Conservation (phyloP, 345 rosid genomes). For the Brassica incana region DNA sequence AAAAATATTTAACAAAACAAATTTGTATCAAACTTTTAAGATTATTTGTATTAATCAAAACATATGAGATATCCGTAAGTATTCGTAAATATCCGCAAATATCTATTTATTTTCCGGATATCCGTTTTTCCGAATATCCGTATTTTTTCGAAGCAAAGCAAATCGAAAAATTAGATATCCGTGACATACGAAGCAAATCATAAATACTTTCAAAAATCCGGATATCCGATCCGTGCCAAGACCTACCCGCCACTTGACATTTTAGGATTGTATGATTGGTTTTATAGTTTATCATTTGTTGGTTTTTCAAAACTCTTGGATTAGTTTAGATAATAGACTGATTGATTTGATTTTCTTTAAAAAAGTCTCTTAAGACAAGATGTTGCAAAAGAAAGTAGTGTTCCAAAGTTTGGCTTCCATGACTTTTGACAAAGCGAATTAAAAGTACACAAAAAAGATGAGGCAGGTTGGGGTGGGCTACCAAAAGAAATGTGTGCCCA, state of each 20-base stretch:
- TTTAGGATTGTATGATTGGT: background rate
- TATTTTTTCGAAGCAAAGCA: no score
- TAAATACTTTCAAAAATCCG: background rate
- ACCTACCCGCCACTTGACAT: background rate
- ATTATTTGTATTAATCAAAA: no score
- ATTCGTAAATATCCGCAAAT: no score
- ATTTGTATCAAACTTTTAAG: no score
- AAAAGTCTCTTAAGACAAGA: background rate
- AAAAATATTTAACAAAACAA: no score
- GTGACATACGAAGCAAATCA: no score
- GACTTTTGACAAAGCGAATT: slow-evolving; percentile 16
- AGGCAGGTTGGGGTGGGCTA: background rate
- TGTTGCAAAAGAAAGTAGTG: slow-evolving; percentile 11
- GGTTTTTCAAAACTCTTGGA: background rate
- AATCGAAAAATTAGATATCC: no score
- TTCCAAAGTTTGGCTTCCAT: slow-evolving; percentile 6
- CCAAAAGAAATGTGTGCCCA: background rate
- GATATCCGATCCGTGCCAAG: no score
- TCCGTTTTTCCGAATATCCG: no score
- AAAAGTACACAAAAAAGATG: slow-evolving; percentile 4
- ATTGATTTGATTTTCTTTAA: background rate
- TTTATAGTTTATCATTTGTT: background rate
- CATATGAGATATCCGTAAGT: no score
- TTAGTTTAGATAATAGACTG: slow-evolving; percentile 5
- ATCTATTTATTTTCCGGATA: no score